Evolutionary conservation across 352 stramenopile species (phyloP).

Genomic region (Aphanomyces stellatus): DNA sequence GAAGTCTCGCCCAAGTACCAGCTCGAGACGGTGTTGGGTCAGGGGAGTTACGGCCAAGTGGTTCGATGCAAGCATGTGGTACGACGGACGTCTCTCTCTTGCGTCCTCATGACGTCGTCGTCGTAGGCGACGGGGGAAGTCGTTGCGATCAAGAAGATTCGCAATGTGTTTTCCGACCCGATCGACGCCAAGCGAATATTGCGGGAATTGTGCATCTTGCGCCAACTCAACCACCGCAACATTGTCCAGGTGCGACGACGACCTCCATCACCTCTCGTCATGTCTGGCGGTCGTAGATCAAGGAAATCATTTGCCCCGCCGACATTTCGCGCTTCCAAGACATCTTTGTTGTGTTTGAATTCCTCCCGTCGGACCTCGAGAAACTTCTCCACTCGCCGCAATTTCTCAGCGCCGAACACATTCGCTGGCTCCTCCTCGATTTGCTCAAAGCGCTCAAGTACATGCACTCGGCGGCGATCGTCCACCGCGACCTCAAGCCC

Average conservation of each 20-base stretch:
- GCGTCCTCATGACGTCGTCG: not conserved
- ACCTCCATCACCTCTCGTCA: not conserved
- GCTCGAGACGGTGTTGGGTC: constrained; percentile 76
- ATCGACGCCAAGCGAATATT: constrained; percentile 84
- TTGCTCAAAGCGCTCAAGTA: constrained; percentile 84
- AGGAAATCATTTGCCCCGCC: constrained; percentile 72
- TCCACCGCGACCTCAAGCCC: constrained; percentile 83
- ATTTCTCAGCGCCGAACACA: constrained; percentile 74
- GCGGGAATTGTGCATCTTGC: constrained; percentile 73
- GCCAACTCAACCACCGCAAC: constrained; percentile 75
- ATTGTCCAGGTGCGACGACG: constrained; percentile 40
- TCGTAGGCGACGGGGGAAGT: constrained; percentile 61
- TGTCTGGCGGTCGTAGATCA: constrained; percentile 34
- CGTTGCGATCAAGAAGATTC: constrained; percentile 85
- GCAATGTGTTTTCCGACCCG: constrained; percentile 82
- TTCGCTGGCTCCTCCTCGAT: constrained; percentile 78
- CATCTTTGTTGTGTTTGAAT: constrained; percentile 82
- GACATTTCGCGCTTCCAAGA: constrained; percentile 71
- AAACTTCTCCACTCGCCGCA: constrained; percentile 80
- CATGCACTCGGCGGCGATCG: constrained; percentile 84
- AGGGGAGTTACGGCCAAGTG: constrained; percentile 81
- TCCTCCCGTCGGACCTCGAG: constrained; percentile 72
- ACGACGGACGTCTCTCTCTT: not conserved
- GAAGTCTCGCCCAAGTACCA: constrained; percentile 77
- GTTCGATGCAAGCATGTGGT: constrained; percentile 78